These are phyloP conservation scores for Lumnitzera racemosa DNA, from an alignment of 345 rosid species.

Conservation along the genomic window DNA sequence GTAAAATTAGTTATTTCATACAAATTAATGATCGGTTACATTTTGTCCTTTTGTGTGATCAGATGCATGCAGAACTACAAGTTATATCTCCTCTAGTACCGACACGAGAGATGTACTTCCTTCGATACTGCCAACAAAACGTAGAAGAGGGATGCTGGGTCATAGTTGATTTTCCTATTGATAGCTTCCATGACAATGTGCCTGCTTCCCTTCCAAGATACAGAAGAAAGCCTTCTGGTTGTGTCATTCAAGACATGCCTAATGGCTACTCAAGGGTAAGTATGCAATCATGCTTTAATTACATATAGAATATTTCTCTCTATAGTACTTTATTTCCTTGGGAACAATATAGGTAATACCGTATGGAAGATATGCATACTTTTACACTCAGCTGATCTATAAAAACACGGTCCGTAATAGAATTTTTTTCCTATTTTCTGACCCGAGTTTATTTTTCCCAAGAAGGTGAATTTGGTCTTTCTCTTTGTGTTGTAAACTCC, in stretches of 20 bases:
- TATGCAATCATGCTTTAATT: not conserved
- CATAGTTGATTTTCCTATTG: constrained; percentile 77
- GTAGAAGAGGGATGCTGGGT: constrained; percentile 61
- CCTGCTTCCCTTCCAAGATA: constrained; percentile 43
- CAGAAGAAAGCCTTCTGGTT: constrained; percentile 76
- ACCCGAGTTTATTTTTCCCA: no score
- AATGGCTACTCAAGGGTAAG: constrained; percentile 86
- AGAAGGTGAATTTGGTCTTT: no score
- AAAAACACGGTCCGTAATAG: no score
- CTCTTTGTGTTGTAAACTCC: no score
- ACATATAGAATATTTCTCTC: no score
- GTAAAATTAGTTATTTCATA: not conserved
- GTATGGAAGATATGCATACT: no score
- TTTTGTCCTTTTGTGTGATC: constrained; percentile 7
- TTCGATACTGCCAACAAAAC: constrained; percentile 77
- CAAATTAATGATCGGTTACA: not conserved
- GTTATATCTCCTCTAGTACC: constrained; percentile 79
- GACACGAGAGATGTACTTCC: constrained; percentile 69
- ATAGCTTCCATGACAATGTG: constrained; percentile 47
- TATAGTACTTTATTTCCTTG: no score
- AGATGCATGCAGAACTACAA: constrained; percentile 92
- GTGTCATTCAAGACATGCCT: constrained; percentile 91
- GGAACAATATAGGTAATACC: no score
- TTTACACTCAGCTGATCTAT: no score
- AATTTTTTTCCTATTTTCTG: no score